These are phyloP conservation scores for Tephrocybe sp. DNA, from an alignment of 768 basidiomycete genomes.

Conservation along the genomic window DNA sequence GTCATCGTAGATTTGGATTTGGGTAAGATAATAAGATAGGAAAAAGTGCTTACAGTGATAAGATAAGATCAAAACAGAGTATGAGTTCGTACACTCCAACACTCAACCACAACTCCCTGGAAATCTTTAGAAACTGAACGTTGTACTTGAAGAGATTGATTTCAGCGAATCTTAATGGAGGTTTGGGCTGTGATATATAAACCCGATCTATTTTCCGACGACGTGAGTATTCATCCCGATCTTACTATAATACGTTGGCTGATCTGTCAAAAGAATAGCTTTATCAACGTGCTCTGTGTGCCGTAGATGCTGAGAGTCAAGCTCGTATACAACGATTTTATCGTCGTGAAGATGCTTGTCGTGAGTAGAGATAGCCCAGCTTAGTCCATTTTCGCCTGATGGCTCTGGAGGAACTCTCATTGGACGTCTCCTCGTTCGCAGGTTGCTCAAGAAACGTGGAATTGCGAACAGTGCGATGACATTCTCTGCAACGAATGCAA, in stretches of 20 bases:
- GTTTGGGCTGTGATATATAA: conserved; percentile 47
- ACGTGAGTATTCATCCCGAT: conserved; percentile 30
- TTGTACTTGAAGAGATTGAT: too few relatives aligned
- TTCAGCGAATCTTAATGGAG: too few relatives aligned
- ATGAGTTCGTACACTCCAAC: too few relatives aligned
- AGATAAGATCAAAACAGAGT: conserved; percentile 20
- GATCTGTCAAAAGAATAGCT: conserved; percentile 40
- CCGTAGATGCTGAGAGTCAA: conserved; percentile 58
- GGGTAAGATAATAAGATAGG: too few relatives aligned
- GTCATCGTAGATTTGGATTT: conserved; percentile 19
- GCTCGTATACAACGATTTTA: conserved; percentile 65
- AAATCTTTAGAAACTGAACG: too few relatives aligned
- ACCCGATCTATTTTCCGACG: conserved; percentile 38
- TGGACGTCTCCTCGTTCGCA: conserved; percentile 72
- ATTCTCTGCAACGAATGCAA: conserved; percentile 57
- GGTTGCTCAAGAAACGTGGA: conserved; percentile 60
- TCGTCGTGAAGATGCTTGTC: conserved; percentile 72
- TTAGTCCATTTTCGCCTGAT: too few relatives aligned
- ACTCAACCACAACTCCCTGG: too few relatives aligned
- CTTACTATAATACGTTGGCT: neutral
- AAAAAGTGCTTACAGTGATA: too few relatives aligned
- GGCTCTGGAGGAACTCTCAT: conserved; percentile 63
- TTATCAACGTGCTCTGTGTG: conserved; percentile 56
- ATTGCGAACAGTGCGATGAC: conserved; percentile 44
- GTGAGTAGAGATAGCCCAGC: too few relatives aligned